These are phyloP conservation scores for Cucurbita moschata DNA, from an alignment of 306 rosid species.

Conservation along the genomic window DNA sequence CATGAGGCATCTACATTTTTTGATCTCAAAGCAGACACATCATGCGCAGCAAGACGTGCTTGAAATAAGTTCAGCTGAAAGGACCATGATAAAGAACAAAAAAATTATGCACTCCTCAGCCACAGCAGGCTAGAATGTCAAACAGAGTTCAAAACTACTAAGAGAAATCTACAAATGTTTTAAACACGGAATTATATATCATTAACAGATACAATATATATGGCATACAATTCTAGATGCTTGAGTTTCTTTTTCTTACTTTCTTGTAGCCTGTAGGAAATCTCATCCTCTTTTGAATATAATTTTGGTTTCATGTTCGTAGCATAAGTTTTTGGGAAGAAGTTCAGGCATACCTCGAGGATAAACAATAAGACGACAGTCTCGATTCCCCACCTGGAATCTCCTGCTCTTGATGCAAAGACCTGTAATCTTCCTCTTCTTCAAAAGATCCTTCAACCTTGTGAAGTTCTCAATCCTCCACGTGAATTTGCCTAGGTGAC, in stretches of 20 bases:
- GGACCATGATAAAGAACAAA: not conserved
- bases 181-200: not conserved
- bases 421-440: conserved; percentile 95
- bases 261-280: not conserved
- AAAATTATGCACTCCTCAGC: not conserved
- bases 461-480: conserved; percentile 97
- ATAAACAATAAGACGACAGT: conserved; percentile 96
- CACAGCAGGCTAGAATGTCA: not conserved
- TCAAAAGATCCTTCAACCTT: conserved; percentile 81
- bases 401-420: conserved; percentile 96
- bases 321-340: not conserved
- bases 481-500: conserved; percentile 86
- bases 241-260: not conserved
- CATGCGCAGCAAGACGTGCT: not conserved
- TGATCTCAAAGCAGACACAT: not conserved
- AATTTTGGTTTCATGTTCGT: not conserved
- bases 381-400: conserved; percentile 92
- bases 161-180: not conserved
- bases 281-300: not conserved
- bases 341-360: conserved; percentile 65
- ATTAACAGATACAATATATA: not conserved
- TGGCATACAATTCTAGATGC: not conserved
- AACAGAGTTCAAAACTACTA: not conserved
- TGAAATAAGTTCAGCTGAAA: conserved; percentile 1
- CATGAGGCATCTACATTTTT: conserved; percentile 16